phyloP scores from a whole-genome alignment of 148 eudicot species.

The Limonium bicolor region DNA sequence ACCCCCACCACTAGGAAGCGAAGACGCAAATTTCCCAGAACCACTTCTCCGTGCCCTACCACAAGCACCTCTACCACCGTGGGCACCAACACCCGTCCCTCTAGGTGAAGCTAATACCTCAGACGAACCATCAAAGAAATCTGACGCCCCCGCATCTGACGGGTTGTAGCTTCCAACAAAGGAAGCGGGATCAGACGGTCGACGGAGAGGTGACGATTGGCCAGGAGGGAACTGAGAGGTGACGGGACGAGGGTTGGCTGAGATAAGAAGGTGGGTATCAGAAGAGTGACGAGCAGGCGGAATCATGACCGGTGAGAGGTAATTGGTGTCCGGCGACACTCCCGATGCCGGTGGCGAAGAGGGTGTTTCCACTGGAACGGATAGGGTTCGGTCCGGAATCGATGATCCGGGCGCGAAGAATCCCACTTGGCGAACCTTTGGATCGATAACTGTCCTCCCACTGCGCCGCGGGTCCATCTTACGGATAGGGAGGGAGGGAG shows the following conservation, averaged over 20 bases:
- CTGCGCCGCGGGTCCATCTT: slow-evolving; percentile 82
- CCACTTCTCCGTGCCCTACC: slow-evolving; percentile 11
- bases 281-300: slow-evolving; percentile 66
- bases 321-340: slow-evolving; percentile 34
- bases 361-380: slow-evolving; percentile 23
- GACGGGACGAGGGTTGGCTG: neutral
- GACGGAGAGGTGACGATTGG: slow-evolving; percentile 15
- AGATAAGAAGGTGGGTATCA: slow-evolving; percentile 18
- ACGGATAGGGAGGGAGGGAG: neutral
- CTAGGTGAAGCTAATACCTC: slow-evolving; percentile 13
- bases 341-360: slow-evolving; percentile 24
- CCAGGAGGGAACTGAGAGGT: slow-evolving; percentile 7
- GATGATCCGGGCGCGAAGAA: slow-evolving; percentile 45
- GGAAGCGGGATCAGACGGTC: slow-evolving; percentile 11
- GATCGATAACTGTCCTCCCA: slow-evolving; percentile 67
- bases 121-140: slow-evolving; percentile 19
- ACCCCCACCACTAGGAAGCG: slow-evolving; percentile 51
- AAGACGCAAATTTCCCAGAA: slow-evolving; percentile 38
- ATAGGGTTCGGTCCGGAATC: slow-evolving; percentile 36
- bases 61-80: slow-evolving; percentile 1
- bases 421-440: slow-evolving; percentile 80
- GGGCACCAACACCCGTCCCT: neutral
- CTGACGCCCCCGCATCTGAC: slow-evolving; percentile 27
- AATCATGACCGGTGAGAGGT: slow-evolving; percentile 87
- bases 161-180: slow-evolving; percentile 63